Percentiles rank a stretch among this genome's conserved stretches.
phyloP scores from a whole-genome alignment of 345 rosid species.

The Citrus inodora region DNA sequence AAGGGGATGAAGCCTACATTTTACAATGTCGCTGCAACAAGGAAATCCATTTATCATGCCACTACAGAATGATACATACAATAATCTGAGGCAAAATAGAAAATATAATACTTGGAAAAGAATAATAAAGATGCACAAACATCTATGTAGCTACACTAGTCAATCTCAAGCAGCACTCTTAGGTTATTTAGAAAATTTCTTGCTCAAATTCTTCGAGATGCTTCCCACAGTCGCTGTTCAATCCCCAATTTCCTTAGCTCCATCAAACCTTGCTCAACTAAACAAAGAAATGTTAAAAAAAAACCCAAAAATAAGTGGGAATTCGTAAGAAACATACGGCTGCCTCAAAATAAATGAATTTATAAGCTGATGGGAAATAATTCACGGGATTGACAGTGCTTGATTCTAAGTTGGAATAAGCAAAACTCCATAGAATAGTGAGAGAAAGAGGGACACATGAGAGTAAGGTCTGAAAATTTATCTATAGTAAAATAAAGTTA shows the following conservation, averaged over 20 bases:
- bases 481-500: not conserved
- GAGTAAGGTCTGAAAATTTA: no score
- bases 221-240: conserved; percentile 92
- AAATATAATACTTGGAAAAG: not conserved
- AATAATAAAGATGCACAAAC: not conserved
- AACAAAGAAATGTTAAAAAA: conserved; percentile 13
- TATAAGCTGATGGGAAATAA: not conserved
- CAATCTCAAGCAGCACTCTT: conserved; percentile 4
- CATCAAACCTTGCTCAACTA: conserved; percentile 84
- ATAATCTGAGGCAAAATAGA: no score
- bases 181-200: conserved; percentile 8
- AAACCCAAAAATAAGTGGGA: not conserved
- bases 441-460: no score
- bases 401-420: no score
- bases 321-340: not conserved
- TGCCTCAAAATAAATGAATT: not conserved
- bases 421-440: no score
- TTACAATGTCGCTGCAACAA: not conserved
- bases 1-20: not conserved
- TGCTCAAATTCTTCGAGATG: conserved; percentile 55
- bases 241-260: conserved; percentile 85
- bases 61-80: not conserved
- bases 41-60: not conserved
- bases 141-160: not conserved
- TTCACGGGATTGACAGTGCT: not conserved